Conservation (phyloP, 1,284 basidiomycete species). For the Pseudozyma sp. region DNA sequence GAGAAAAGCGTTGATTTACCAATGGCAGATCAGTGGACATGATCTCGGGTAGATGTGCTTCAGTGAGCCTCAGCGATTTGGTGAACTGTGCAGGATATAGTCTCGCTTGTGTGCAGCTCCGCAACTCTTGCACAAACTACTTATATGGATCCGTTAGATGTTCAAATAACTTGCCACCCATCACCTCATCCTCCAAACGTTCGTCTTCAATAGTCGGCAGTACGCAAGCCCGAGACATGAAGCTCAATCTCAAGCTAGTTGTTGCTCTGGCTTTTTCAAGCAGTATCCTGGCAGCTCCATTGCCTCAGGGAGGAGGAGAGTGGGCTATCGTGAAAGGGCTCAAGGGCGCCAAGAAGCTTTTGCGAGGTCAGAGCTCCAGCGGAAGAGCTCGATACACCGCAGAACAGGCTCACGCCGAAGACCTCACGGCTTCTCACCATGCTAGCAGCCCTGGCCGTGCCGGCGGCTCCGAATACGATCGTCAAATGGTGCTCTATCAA, state of each 20-base stretch:
- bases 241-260: slow-evolving; percentile 16
- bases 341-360: too few relatives aligned
- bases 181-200: neutral
- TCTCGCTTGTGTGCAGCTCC: too few relatives aligned
- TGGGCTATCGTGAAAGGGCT: too few relatives aligned
- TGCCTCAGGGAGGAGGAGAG: neutral
- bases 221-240: slow-evolving; percentile 6
- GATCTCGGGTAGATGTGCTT: too few relatives aligned
- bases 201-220: neutral
- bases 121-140: too few relatives aligned
- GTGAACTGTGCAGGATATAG: too few relatives aligned
- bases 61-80: too few relatives aligned
- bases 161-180: neutral
- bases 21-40: too few relatives aligned
- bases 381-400: too few relatives aligned
- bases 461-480: neutral
- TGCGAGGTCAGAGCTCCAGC: neutral
- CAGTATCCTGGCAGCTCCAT: slow-evolving; percentile 10
- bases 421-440: neutral
- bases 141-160: too few relatives aligned
- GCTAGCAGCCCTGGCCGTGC: neutral
- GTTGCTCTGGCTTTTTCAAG: slow-evolving; percentile 18
- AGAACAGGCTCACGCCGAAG: too few relatives aligned
- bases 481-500: neutral
- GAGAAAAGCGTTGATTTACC: too few relatives aligned